Percentiles rank a stretch among this genome's conserved stretches.
Evolutionary conservation across 129 eudicot genomes (phyloP).

Genomic region (Lonicera japonica): DNA sequence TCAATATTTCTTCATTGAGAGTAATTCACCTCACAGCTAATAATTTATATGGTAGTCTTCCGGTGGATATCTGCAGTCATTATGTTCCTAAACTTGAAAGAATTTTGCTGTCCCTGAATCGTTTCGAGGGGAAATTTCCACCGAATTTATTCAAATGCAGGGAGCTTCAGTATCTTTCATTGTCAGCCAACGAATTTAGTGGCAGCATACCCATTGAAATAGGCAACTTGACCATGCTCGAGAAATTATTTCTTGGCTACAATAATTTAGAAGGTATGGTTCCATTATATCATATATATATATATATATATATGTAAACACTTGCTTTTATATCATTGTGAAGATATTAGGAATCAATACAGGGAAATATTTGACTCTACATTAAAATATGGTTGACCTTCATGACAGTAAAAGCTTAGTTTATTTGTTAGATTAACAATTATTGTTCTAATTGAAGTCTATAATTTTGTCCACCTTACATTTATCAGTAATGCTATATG

Average conservation of each 20-base stretch:
- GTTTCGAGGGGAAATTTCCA: constrained; percentile 31
- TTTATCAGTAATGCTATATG: too few relatives aligned
- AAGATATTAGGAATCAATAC: too few relatives aligned
- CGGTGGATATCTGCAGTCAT: constrained; percentile 16
- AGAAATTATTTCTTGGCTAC: constrained; percentile 13
- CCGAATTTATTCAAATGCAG: constrained; percentile 16
- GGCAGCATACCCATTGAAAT: constrained; percentile 26
- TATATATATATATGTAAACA: too few relatives aligned
- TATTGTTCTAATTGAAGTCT: too few relatives aligned
- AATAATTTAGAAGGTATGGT: constrained; percentile 28
- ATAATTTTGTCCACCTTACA: too few relatives aligned
- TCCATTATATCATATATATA: neutral
- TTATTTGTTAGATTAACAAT: too few relatives aligned
- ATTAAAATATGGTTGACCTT: too few relatives aligned
- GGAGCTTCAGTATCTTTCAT: constrained; percentile 24
- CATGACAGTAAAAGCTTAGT: too few relatives aligned
- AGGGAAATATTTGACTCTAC: too few relatives aligned
- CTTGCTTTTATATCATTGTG: too few relatives aligned
- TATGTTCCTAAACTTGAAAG: neutral
- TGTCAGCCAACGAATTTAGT: constrained; percentile 13
- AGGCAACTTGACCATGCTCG: constrained; percentile 30
- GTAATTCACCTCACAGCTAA: constrained; percentile 6
- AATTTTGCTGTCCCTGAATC: constrained; percentile 10
- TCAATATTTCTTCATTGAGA: constrained; percentile 28
- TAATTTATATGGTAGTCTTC: constrained; percentile 22